Base-by-base conservation (phyloP, 306 rosid genomes). In the Pyrus bretschneideri region DNA sequence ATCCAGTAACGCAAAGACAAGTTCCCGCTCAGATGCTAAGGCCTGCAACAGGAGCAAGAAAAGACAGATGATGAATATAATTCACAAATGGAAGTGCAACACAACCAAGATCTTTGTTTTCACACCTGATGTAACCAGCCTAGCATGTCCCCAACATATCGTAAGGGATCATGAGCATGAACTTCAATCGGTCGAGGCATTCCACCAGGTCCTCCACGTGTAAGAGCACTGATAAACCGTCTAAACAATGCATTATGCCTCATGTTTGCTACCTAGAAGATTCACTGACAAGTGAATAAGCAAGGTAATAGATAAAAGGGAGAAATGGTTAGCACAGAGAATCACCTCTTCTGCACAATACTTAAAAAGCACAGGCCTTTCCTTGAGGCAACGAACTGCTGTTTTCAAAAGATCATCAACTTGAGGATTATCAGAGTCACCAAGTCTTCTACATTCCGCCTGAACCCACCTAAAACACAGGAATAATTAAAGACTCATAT, bases 111-210 rank as follows among this genome's bases (percentile, higher is more conserved):
- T 46, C 74, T 77, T 64, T 77, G 81, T 74, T 63, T 77, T 79
- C 74, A 19, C 73, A 90, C 97, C 89, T 95, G 99, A 89, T 95
- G 99, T 72, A 95, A 80, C 97, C 97, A 95, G 60, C 97, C 97
- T 35, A 95, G 86, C 99, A 95, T 95, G 82, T 95, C 97, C 60
- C 97, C 92, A 22, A 95, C 97, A 83, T 95, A 95, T 78, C 99
- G 90, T 75, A 95, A 83, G 71, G 97, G 97, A 81, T 95, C 99
- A 83, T 95, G 97, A 73, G 99, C 99, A 74, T 95, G 99, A 72
- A 95, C 97, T 88, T 95, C 99, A 83, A 95, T 95, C n/a, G 99
- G 99, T 35, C 99, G 96, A 68, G 99, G 97, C 89, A 95, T 71
- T 70, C 97, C 97, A 81, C 97, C 97, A 31, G 99, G 99, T 74